A percentile compares a stretch with the other conserved stretches of the same genome.
Evolutionary conservation across 2,329 filamentous ascomycete species (phyloP).

Genomic region (Fusarium humuli): DNA sequence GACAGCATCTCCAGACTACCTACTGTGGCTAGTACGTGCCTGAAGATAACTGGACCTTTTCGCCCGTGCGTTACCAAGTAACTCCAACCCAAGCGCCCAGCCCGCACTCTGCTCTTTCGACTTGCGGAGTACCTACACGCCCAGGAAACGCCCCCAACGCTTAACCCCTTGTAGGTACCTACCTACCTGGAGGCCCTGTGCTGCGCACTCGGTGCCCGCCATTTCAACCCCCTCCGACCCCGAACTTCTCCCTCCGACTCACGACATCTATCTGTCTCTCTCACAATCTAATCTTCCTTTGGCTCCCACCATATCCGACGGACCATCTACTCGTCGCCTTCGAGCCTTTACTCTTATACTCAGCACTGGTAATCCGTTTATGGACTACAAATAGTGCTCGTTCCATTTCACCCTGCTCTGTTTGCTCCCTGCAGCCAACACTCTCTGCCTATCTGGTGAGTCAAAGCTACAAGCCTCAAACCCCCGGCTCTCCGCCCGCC

Average conservation of each 20-base stretch:
- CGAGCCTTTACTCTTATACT: constrained; percentile 2
- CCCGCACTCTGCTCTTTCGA: constrained; percentile 19
- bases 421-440: constrained; percentile 14
- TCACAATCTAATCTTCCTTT: constrained; percentile 41
- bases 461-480: constrained; percentile 32
- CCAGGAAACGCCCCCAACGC: constrained; percentile 26
- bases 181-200: constrained; percentile 32
- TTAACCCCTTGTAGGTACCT: constrained; percentile 34
- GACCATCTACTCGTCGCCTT: constrained; percentile 20
- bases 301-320: constrained; percentile 35
- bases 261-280: constrained; percentile 39
- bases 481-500: constrained; percentile 33
- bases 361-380: constrained; percentile 31
- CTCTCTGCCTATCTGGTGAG: constrained; percentile 42
- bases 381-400: constrained; percentile 39
- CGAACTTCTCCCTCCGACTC: constrained; percentile 43
- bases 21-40: constrained; percentile 35
- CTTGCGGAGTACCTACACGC: constrained; percentile 32
- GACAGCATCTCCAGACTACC: constrained; percentile 37
- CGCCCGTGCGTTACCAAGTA: constrained; percentile 38
- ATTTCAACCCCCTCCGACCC: constrained; percentile 46
- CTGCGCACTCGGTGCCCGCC: constrained; percentile 42
- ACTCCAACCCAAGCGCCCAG: constrained; percentile 34
- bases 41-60: constrained; percentile 38
- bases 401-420: not conserved